Conservation (phyloP, 805 yeast genomes). For the Candida quercuum region DNA sequence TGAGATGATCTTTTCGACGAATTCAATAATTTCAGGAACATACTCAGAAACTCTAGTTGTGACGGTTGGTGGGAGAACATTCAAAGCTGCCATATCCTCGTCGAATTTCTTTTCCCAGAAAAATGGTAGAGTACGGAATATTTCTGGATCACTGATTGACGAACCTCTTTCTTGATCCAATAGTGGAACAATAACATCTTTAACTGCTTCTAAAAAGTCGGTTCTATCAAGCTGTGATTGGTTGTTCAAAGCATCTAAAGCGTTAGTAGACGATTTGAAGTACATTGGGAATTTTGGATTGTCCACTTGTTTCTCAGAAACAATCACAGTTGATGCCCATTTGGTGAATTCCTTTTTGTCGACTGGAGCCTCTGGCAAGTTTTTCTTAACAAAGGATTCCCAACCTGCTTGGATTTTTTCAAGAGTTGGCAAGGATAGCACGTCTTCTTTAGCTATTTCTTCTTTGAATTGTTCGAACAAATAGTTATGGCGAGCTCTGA, state of each 20-base stretch:
- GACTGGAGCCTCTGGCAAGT: conserved; percentile 41
- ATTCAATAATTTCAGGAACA: conserved; percentile 84
- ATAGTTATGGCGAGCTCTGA: conserved; percentile 88
- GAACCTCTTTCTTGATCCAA: conserved; percentile 73
- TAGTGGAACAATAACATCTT: conserved; percentile 69
- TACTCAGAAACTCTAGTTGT: conserved; percentile 95
- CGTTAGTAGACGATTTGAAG: conserved; percentile 52
- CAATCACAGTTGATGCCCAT: conserved; percentile 51
- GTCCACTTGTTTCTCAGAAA: conserved; percentile 41
- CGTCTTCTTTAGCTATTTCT: conserved; percentile 20
- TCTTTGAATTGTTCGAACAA: conserved; percentile 58
- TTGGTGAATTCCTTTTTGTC: conserved; percentile 32
- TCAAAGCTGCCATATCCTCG: conserved; percentile 77
- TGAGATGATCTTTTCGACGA: conserved; percentile 65
- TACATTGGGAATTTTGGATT: conserved; percentile 90
- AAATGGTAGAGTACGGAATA: conserved; percentile 78
- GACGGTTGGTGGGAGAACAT: conserved; percentile 78
- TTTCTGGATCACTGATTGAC: conserved; percentile 74
- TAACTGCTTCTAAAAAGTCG: conserved; percentile 45
- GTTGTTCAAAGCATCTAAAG: conserved; percentile 40
- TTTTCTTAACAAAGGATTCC: conserved; percentile 43
- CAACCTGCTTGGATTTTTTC: conserved; percentile 39
- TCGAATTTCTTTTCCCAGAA: conserved; percentile 86
- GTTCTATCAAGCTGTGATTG: conserved; percentile 23
- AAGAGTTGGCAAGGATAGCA: conserved; percentile 30